A percentile compares a stretch with the other conserved stretches of the same genome.
These are phyloP conservation scores for Botrytis hyacinthi DNA, from an alignment of 2,329 filamentous ascomycete species.

Conservation along the genomic window DNA sequence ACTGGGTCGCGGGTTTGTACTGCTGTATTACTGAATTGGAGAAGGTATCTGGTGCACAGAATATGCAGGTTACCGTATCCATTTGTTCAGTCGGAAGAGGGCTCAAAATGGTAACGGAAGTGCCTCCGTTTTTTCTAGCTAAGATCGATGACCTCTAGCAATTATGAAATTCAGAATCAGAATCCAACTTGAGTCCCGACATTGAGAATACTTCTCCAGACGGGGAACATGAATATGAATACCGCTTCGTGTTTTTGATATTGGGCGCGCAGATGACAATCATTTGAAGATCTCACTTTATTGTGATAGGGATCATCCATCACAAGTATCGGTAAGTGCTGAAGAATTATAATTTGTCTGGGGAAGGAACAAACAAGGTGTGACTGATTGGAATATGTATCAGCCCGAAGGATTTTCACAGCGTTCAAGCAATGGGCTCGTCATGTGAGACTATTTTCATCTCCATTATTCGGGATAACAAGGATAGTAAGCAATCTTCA, in stretches of 20 bases:
- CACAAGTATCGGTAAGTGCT: background rate
- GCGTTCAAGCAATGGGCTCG: slow-evolving; percentile 4
- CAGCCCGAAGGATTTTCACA: slow-evolving; percentile 6
- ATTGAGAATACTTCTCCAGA: background rate
- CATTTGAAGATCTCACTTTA: slow-evolving; percentile 7
- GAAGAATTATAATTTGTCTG: slow-evolving; percentile 8
- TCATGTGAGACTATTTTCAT: slow-evolving; percentile 6
- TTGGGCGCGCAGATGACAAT: slow-evolving; percentile 5
- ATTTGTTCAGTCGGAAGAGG: slow-evolving; percentile 1
- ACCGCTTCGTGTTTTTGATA: background rate
- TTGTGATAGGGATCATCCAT: slow-evolving; percentile 4
- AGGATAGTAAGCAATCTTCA: slow-evolving; percentile 6
- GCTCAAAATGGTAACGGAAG: slow-evolving; percentile 2
- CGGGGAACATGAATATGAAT: slow-evolving; percentile 3
- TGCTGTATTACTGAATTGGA: slow-evolving; percentile 8
- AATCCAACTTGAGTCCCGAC: background rate
- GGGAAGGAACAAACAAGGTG: background rate
- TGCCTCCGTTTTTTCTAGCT: background rate
- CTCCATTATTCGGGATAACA: background rate
- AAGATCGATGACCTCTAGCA: background rate
- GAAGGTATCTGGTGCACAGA: slow-evolving; percentile 8
- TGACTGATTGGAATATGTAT: slow-evolving; percentile 11
- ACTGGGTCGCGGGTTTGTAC: slow-evolving; percentile 14
- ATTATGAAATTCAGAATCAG: background rate
- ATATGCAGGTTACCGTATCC: slow-evolving; percentile 11